Evolutionary conservation across 1,284 basidiomycete species (phyloP), one percentile per base, ranked within the genome.

Genomic region (Puccinia coronata): DNA sequence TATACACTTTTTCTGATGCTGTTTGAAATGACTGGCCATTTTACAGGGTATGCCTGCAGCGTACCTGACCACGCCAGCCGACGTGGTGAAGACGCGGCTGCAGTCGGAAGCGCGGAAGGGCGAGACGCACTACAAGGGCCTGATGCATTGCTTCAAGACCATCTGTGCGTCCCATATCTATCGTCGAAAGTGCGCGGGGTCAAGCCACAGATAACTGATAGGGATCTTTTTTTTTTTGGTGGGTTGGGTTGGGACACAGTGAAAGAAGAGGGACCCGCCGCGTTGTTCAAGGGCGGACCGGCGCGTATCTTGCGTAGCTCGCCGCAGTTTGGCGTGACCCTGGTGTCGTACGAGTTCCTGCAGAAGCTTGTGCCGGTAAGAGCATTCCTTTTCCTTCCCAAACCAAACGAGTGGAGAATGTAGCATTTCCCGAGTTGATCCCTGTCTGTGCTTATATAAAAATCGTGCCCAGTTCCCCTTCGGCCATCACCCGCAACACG

Each of bases 21-120:
- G n/a, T n/a, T n/a, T n/a, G 14, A n/a, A 41, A n/a, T 14, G 3
- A 47, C 49, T 23, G 47, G 18, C 9, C 41, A 51, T 51, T n/a
- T n/a, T n/a, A 1, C 25, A 78, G 76, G 61, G 65, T 41, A 72
- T 82, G 75, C 76, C 67, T 31, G 57, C 82, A 47, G 82, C 86
- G 25, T 86, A 86, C 83, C 82, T 86, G 11, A 87, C 87, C 51
- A 87, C 84, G 43, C 87, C 86, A 0, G 86, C 86, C 91, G 96
- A 99, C 87, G 97, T 99, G 82, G 94, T 98, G 87, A 99, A 99
- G 90, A 99, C 96, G n/a, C 91, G 96, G 80, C 88, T 99, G 83
- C 97, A 99, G 87, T 92, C 95, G n/a, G 97, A 99, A 87, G 92
- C 95, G 49, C 90, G 92, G 83, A 92, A 93, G 84, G 97, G 96